Evolutionary conservation across 805 yeast species (phyloP).

Genomic region (Ogataea saltuana): DNA sequence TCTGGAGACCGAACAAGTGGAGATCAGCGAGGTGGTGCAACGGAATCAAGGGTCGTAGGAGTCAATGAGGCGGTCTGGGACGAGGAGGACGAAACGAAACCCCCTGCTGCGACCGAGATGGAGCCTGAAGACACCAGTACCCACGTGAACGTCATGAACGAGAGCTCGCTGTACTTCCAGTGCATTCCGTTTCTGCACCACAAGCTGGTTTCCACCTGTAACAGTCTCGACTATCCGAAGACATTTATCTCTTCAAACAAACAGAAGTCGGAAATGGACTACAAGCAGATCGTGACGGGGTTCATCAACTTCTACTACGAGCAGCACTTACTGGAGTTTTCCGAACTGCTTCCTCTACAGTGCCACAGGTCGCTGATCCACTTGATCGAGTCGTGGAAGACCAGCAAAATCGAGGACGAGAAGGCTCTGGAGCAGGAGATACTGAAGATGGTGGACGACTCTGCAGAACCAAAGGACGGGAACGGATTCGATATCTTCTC

Average conservation of each 20-base stretch:
- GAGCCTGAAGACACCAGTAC: not conserved
- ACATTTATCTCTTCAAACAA: conserved; percentile 14
- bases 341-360: conserved; percentile 36
- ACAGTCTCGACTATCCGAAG: conserved; percentile 31
- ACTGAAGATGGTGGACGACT: conserved; percentile 34
- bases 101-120: no score
- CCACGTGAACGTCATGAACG: conserved; percentile 35
- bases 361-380: conserved; percentile 31
- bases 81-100: no score
- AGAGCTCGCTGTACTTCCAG: conserved; percentile 37
- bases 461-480: conserved; percentile 33
- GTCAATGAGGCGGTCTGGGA: not conserved
- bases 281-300: conserved; percentile 30
- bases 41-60: no score
- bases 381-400: conserved; percentile 43
- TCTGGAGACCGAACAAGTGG: conserved; percentile 10
- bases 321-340: conserved; percentile 36
- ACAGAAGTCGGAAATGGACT: conserved; percentile 29
- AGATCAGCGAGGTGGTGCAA: not conserved
- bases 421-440: conserved; percentile 42
- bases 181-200: conserved; percentile 37
- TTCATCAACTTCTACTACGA: conserved; percentile 39
- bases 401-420: conserved; percentile 38
- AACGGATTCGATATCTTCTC: conserved; percentile 51
- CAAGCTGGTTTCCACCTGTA: conserved; percentile 27